phyloP scores from a whole-genome alignment of 1,284 basidiomycete species.

The Macrocybe sp. region DNA sequence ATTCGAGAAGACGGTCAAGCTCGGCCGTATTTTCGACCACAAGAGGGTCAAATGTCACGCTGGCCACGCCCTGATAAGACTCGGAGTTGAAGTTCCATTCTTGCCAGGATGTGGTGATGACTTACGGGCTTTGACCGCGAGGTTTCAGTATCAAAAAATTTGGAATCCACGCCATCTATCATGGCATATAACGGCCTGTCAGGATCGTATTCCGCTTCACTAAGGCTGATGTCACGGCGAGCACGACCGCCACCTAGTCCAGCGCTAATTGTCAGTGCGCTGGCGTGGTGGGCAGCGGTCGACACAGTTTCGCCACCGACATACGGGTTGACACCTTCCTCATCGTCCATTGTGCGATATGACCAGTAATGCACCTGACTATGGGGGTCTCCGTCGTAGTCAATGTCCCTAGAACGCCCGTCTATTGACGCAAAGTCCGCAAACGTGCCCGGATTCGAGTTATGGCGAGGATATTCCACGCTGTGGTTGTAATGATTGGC shows the following conservation, averaged over 20 bases:
- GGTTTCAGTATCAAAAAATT: slow-evolving; percentile 47
- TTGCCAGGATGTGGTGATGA: slow-evolving; percentile 2
- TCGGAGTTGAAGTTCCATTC: not conserved
- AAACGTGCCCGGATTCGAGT: slow-evolving; percentile 47
- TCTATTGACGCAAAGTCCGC: slow-evolving; percentile 57
- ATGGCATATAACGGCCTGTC: slow-evolving; percentile 77
- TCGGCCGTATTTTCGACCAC: slow-evolving; percentile 58
- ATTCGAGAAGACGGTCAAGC: slow-evolving; percentile 56
- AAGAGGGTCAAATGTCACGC: slow-evolving; percentile 43
- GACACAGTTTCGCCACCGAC: slow-evolving; percentile 65
- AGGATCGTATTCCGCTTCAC: slow-evolving; percentile 82
- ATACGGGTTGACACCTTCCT: slow-evolving; percentile 60
- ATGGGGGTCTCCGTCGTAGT: slow-evolving; percentile 46
- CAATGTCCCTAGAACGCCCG: slow-evolving; percentile 50
- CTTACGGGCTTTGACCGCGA: slow-evolving; percentile 43
- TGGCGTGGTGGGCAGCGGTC: slow-evolving; percentile 83
- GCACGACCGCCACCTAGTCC: slow-evolving; percentile 53
- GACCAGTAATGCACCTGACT: slow-evolving; percentile 60
- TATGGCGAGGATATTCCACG: slow-evolving; percentile 67
- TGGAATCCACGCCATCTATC: slow-evolving; percentile 52
- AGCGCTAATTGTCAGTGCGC: slow-evolving; percentile 78
- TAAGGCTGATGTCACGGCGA: slow-evolving; percentile 53
- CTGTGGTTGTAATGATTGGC: slow-evolving; percentile 30
- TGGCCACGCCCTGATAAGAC: slow-evolving; percentile 15
- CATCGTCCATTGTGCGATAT: slow-evolving; percentile 57